Evolutionary conservation across 83 land plant genomes (phyloP).

Genomic region (Picea mariana): DNA sequence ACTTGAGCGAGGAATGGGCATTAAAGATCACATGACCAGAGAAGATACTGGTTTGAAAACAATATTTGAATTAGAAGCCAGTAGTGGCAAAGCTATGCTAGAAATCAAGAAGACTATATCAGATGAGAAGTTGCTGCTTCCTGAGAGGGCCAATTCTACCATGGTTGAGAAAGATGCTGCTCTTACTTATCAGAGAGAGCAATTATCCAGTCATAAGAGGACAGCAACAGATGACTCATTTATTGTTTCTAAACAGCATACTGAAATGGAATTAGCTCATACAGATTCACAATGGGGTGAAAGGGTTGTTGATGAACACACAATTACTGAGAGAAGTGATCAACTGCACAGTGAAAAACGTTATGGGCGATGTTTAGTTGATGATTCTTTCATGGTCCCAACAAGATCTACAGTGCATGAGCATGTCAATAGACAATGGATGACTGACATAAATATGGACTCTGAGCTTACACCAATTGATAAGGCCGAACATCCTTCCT

Average conservation of each 20-base stretch:
- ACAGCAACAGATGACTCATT: constrained; percentile 12
- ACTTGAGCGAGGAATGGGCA: constrained; percentile 8
- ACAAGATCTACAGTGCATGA: constrained; percentile 7
- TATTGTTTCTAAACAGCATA: background rate
- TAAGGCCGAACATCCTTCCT: background rate
- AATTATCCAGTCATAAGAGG: background rate
- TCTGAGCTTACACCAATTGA: constrained; percentile 2
- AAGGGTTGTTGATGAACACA: background rate
- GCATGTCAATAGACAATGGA: constrained; percentile 15
- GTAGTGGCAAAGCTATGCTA: background rate
- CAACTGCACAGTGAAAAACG: background rate
- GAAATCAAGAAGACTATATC: background rate
- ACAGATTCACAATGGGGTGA: constrained; percentile 2
- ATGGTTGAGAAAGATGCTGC: background rate
- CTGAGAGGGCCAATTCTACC: background rate
- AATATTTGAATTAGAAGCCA: constrained; percentile 1
- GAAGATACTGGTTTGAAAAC: background rate
- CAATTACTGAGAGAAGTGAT: background rate
- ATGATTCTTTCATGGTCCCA: constrained; percentile 20
- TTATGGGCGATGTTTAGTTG: background rate
- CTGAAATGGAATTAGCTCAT: background rate
- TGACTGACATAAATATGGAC: constrained; percentile 12
- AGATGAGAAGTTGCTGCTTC: background rate
- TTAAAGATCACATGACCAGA: background rate
- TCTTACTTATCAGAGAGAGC: background rate